Evolutionary conservation across 2,329 filamentous ascomycete genomes (phyloP), one percentile per base, ranked within the genome.

Genomic region (Fusarium sp.): DNA sequence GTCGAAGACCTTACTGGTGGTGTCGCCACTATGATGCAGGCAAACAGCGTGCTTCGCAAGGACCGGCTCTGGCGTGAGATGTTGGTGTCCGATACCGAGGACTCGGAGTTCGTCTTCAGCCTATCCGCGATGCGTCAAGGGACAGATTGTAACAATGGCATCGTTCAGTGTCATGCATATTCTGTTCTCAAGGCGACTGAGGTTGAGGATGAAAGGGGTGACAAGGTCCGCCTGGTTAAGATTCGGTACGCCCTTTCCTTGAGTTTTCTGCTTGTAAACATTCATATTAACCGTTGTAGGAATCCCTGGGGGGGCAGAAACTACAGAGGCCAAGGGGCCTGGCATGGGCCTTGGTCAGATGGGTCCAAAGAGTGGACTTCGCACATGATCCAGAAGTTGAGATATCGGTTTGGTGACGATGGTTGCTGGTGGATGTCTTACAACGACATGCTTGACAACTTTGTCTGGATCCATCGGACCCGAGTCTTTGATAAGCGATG

Each of bases 301-400:
- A 94, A 95, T 75, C 93, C 93, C 0, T 94, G 92, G 93, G 93
- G 93, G 14, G 85, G 89, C 69, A 88, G 87, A 33, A 69, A 75
- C 11, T 72, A 76, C n/a, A 75, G 72, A 22, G 84, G 83, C 10
- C 61, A 30, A 81, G 3, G 84, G 58, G 92, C 94, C 81, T 94
- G 92, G 92, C 91, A 88, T 63, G 93, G 93, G 15, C 87, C 91
- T 6, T 95, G 93, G 92, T 90, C 89, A 40, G 92, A 94, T 79
- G 93, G 93, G 0, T 92, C 90, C 6, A 90, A 91, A 73, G 89
- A 94, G 79, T 95, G 93, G 93, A 94, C 91, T 1, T 85, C 92
- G 0, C 89, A 93, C 76, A 94, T 92, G 91, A 91, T 94, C 84
- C 82, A 88, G 70, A 89, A 90, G 70, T 84, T 94, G 4, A 85